phyloP scores from a whole-genome alignment of 2,329 filamentous ascomycete species.

The Talaromyces islandicus region DNA sequence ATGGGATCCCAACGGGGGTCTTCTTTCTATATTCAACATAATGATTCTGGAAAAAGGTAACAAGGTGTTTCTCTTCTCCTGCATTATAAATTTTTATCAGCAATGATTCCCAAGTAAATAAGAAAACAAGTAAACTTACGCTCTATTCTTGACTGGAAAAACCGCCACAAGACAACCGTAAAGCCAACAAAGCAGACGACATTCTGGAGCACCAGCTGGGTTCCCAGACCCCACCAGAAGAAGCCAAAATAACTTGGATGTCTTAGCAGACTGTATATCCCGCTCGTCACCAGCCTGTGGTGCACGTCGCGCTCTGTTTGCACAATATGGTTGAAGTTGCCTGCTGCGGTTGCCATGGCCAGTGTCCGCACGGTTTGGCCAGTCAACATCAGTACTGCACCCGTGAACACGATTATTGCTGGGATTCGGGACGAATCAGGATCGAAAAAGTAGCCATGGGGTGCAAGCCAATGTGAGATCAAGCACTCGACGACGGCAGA shows the following conservation, averaged over 20 bases:
- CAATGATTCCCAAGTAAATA: neutral
- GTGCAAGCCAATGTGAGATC: conserved; percentile 21
- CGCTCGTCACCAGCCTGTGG: conserved; percentile 76
- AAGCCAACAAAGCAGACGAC: conserved; percentile 70
- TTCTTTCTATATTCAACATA: conserved; percentile 68
- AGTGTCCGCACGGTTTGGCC: conserved; percentile 73
- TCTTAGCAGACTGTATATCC: conserved; percentile 68
- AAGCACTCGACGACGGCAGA: conserved; percentile 69
- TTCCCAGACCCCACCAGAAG: conserved; percentile 97
- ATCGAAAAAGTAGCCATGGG: conserved; percentile 40
- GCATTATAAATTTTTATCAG: neutral
- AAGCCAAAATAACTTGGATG: conserved; percentile 97
- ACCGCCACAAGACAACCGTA: conserved; percentile 70
- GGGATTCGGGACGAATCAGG: conserved; percentile 21
- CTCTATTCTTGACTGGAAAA: conserved; percentile 69
- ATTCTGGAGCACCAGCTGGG: conserved; percentile 86
- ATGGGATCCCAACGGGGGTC: conserved; percentile 75
- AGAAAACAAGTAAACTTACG: conserved; percentile 40
- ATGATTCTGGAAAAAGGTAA: conserved; percentile 77
- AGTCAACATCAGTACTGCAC: conserved; percentile 56
- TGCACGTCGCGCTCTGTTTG: conserved; percentile 62
- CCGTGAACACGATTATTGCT: conserved; percentile 42
- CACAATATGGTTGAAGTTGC: conserved; percentile 86
- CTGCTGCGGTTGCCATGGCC: conserved; percentile 84
- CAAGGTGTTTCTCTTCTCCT: conserved; percentile 72